Evolutionary conservation across 805 yeast genomes (phyloP), one percentile per base, ranked within the genome.

Genomic region (Nakazawaea pomicola): DNA sequence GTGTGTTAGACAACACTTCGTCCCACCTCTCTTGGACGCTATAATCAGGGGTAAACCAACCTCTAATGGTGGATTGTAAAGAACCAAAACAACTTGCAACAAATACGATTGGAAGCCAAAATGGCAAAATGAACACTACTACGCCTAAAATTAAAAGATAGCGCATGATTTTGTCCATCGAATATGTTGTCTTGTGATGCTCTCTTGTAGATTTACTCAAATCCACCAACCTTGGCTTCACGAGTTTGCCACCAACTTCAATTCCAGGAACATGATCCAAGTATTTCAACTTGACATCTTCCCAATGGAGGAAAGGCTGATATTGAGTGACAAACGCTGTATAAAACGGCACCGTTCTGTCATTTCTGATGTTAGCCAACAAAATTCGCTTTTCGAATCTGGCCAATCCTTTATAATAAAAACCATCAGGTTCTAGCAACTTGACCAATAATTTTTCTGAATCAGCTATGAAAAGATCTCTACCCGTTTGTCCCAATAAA

Each of bases 301-400:
- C 71, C 71, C 75, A 72, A n/a, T 65, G 62, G 27, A 78, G 79
- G 56, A 88, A 89, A 1, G 96, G 95, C 41, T 85, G 78, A 45
- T 70, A 73, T 23, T 79, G 70, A 3, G 91, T 70, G 44, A 91
- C 82, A 58, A 69, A 89, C 0, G 95, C 71, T 0, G 97, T 87
- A 62, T 78, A 85, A 58, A 88, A 91, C 12, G 91, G 82, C 6
- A 90, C 98, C 0, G 95, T 77, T 45, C 96, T 69, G 60, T 90
- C 98, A 54, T 85, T 80, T 42, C 79, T 70, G 18, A 82, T 72
- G 60, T 91, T 90, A 8, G 96, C 89, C 43, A 88, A 65, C 2
- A 78, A 56, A 3, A 76, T 64, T 40, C 83, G 70, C 41, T 72
- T 68, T 45, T 77, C 62, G 57, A 90, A 90, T 44, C 51, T 54